Base-by-base conservation (phyloP, 2,329 filamentous ascomycete species). In the Ceratocystis eucalypticola region DNA sequence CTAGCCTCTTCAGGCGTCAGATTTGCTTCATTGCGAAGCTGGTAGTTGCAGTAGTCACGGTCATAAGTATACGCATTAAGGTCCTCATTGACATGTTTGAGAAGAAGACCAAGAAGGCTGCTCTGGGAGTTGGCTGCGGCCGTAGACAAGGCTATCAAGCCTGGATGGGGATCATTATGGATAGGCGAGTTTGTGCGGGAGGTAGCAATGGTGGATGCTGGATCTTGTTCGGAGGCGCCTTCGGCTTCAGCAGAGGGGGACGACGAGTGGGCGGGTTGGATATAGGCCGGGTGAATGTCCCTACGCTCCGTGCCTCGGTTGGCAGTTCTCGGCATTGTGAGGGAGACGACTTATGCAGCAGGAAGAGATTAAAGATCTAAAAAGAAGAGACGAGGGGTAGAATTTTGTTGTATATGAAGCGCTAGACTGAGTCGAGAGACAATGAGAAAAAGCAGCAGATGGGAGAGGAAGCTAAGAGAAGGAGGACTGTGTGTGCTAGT, bases 41-140 rank as follows among this genome's bases (percentile, higher is more conserved):
- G 74, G 20, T 74, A 70, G 7, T 70, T 70, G 69, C 76, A 78
- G 70, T 76, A 79, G n/a, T 76, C 74, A 3, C 77, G 68, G 67
- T 80, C 78, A 65, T 77, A 75, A 1, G 72, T 71, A 67, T 79
- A 79, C 0, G 77, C 77, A 1, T 70, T 71, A 61, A 79, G 74
- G 64, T 80, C 78, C 65, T 80, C 77, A 12, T 71, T 69, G 62
- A 78, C 72, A 70, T 80, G 78, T 28, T 67, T 66, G 2, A 69
- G 63, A 2, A 70, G 61, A 12, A 70, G 61, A 7, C 53, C 68
- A 46, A 68, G 53, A 2, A 66, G 41, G 25, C 64, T 64, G 22
- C 63, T 59, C n/a, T 66, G 68, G 4, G 67, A 62, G 25, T 57
- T 66, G 8, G 57, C 37, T 22, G 65, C 64, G 20, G 53, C 61